Evolutionary conservation across 768 basidiomycete species (phyloP).

Genomic region (Lactarius evosmus): DNA sequence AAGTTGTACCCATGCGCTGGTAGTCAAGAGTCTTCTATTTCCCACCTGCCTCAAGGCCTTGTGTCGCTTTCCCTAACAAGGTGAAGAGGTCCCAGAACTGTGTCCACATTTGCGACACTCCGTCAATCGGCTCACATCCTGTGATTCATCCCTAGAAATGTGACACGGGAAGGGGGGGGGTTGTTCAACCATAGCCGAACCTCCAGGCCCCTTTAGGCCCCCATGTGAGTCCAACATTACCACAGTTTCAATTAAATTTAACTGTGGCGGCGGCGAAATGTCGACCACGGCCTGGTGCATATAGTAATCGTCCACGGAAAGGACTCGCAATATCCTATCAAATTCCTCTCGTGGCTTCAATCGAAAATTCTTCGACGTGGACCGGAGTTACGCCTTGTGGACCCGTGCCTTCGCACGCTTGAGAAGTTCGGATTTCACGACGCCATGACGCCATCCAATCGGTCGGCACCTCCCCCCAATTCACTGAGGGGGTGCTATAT

Average conservation of each 20-base stretch:
- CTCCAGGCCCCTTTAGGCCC: background rate
- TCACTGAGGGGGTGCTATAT: background rate
- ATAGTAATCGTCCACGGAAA: background rate
- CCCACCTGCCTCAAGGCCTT: slow-evolving; percentile 8
- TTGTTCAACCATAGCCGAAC: background rate
- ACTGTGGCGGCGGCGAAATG: background rate
- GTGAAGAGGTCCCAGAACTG: background rate
- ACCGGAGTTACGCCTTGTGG: background rate
- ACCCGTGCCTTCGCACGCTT: background rate
- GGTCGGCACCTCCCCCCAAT: background rate
- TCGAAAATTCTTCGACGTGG: background rate
- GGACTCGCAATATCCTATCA: background rate
- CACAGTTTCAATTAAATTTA: background rate
- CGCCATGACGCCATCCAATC: slow-evolving; percentile 1
- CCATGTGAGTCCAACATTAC: background rate
- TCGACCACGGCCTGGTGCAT: background rate
- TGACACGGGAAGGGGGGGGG: background rate
- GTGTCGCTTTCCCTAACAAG: background rate
- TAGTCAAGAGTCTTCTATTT: background rate
- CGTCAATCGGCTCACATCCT: background rate
- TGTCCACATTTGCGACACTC: background rate
- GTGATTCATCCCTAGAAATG: background rate
- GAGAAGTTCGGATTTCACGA: background rate
- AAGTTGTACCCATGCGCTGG: background rate
- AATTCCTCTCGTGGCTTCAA: background rate